phyloP scores from a whole-genome alignment of 2,329 filamentous ascomycete genomes.

The Aureobasidium zeae region DNA sequence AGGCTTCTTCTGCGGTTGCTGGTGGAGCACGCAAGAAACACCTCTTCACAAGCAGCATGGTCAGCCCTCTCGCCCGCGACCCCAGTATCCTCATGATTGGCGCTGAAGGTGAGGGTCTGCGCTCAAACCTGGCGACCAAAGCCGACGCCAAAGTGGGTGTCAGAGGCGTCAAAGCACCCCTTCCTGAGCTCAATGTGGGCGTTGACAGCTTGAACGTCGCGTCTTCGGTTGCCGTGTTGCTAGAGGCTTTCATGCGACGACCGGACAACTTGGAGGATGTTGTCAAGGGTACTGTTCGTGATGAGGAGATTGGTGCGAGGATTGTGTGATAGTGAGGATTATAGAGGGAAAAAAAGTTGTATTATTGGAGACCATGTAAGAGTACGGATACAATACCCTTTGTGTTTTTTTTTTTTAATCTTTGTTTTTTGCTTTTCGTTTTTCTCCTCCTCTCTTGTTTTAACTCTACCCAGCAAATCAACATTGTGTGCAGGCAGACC shows the following conservation, averaged over 20 bases:
- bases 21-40: too few relatives aligned
- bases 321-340: constrained; percentile 2
- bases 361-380: too few relatives aligned
- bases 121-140: constrained; percentile 52
- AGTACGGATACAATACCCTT: too few relatives aligned
- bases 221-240: constrained; percentile 72
- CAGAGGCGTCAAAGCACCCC: constrained; percentile 22
- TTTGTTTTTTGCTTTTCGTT: too few relatives aligned
- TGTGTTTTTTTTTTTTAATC: too few relatives aligned
- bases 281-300: background rate
- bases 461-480: too few relatives aligned
- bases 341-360: too few relatives aligned
- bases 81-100: constrained; percentile 77
- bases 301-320: background rate
- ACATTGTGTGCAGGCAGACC: too few relatives aligned
- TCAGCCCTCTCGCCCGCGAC: constrained; percentile 6
- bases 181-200: constrained; percentile 35
- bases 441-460: too few relatives aligned
- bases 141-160: constrained; percentile 61
- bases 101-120: constrained; percentile 67
- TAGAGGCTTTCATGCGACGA: constrained; percentile 54
- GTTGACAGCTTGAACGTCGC: constrained; percentile 93
- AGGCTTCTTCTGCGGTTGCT: constrained; percentile 17
- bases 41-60: constrained; percentile 8
- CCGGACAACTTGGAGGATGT: constrained; percentile 19